Evolutionary conservation across 1,139 yeast genomes (phyloP).

Genomic region (Kodamaea sp.): DNA sequence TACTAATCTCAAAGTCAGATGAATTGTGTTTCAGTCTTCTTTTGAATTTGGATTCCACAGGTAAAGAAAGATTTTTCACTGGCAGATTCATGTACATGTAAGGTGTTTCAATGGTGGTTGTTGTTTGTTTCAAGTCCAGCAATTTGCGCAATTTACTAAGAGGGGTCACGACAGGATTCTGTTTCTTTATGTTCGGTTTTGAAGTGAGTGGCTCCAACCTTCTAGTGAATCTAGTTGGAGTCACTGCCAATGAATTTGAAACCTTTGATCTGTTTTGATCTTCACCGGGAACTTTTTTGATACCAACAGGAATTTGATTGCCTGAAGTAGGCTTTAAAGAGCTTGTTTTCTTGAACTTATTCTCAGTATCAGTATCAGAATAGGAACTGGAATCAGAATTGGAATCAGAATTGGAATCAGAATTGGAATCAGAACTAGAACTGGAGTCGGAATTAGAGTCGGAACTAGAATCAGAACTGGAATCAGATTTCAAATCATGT

Average conservation of each 20-base stretch:
- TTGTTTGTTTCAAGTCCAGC: not conserved
- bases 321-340: too few species aligned
- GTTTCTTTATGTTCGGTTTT: not conserved
- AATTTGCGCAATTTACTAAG: not conserved
- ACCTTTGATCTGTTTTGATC: not conserved
- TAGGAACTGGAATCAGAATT: slow-evolving; percentile 1
- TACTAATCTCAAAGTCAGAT: not conserved
- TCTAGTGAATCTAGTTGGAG: not conserved
- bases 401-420: slow-evolving; percentile 1
- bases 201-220: not conserved
- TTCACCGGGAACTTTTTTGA: not conserved
- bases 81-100: too few species aligned
- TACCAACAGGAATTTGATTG: too few species aligned
- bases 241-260: not conserved
- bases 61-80: not conserved
- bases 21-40: not conserved
- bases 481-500: not conserved
- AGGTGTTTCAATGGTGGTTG: not conserved
- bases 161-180: not conserved
- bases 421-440: too few species aligned
- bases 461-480: not conserved
- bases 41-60: slow-evolving; percentile 1
- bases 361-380: slow-evolving; percentile 2
- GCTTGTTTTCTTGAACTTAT: too few species aligned
- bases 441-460: too few species aligned